Evolutionary conservation across 1,139 yeast species (phyloP), one percentile per base, ranked within the genome.

Genomic region (Scheffersomyces quercinus): DNA sequence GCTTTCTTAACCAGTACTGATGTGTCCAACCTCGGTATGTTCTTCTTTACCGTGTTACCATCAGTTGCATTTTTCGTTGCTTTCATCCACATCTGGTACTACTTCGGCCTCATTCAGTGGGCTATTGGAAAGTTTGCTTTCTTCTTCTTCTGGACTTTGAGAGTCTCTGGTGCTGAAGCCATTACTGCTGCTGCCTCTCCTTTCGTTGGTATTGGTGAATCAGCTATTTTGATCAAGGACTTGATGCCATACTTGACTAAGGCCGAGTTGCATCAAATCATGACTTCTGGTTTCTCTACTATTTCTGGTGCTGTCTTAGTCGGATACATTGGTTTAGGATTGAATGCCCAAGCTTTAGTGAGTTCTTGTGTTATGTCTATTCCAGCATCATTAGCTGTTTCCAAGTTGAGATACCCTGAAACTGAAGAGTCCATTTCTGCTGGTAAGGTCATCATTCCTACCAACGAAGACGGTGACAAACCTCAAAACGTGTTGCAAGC

Each of bases 351-450:
- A 58, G 86, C 86, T 6, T 69, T 82, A 54, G 81, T 82, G 24
- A 77, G 85, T 15, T 79, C 85, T 26, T 82, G 87, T 71, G 84
- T 82, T 47, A 82, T 82, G 88, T 81, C 86, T 2, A 82, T 82
- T 58, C 88, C 88, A 5, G 84, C 85, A 28, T 78, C 85, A 8
- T 67, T 82, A 48, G 85, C 86, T 8, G 78, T 81, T 24, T 80
- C 87, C 13, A 82, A 82, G 58, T 68, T 82, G 52, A 73, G 87
- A 60, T 70, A 66, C 52, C 88, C 88, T 12, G 88, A 82, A 58
- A 73, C 79, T 14, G 86, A 82, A 53, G 73, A 68, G 47, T 74
- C 86, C 2, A 54, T 81, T 35, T 75, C 86, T 20, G 62, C 72
- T 44, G 83, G 84, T 38, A 67, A 65, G 43, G 72, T 77, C 32